Conservation (phyloP, 1,284 basidiomycete species). For the Leucoagaricus sp. region DNA sequence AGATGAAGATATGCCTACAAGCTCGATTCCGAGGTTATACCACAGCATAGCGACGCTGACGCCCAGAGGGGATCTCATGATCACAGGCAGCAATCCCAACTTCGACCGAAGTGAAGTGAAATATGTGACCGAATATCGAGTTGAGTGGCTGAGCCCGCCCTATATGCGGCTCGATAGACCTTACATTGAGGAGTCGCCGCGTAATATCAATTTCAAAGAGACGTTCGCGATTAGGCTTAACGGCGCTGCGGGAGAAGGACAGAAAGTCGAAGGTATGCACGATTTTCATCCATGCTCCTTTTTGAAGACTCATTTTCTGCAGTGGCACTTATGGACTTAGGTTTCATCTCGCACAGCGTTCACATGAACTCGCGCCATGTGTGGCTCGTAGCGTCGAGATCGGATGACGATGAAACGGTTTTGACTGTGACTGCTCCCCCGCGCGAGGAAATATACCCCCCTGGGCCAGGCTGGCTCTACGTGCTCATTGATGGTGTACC, state of each 20-base stretch:
- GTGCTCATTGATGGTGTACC: constrained; percentile 72
- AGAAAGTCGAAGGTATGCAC: constrained; percentile 31
- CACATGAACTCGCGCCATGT: constrained; percentile 81
- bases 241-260: constrained; percentile 17
- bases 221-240: constrained; percentile 40
- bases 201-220: constrained; percentile 48
- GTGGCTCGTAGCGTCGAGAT: constrained; percentile 47
- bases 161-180: constrained; percentile 69
- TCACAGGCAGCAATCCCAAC: constrained; percentile 85
- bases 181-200: constrained; percentile 39
- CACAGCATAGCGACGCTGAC: constrained; percentile 79
- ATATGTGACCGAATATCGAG: constrained; percentile 79
- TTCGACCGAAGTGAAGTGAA: constrained; percentile 67
- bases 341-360: constrained; percentile 76
- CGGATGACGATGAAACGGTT: constrained; percentile 37
- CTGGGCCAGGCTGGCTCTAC: constrained; percentile 81
- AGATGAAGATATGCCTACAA: constrained; percentile 58
- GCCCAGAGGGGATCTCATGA: constrained; percentile 69
- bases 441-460: constrained; percentile 66
- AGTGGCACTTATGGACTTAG: constrained; percentile 82
- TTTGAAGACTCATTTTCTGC: constrained; percentile 9
- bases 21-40: constrained; percentile 78
- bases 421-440: constrained; percentile 43
- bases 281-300: neutral
- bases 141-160: constrained; percentile 75